Base-by-base conservation (phyloP, 2,329 filamentous ascomycete species). In the Fusarium udum region DNA sequence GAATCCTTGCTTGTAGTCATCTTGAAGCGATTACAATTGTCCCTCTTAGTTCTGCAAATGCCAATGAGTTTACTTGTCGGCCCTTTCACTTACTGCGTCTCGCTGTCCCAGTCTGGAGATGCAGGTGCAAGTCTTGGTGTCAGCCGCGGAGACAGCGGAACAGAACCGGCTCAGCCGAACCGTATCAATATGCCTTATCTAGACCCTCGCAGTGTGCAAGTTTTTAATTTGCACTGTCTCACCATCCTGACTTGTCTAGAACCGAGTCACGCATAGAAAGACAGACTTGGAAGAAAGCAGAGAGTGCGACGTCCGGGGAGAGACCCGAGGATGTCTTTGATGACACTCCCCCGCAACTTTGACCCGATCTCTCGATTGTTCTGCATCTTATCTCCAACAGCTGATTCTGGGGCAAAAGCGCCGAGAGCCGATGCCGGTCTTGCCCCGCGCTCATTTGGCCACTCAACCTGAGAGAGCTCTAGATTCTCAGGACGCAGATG, bases 1-100 rank as follows among this genome's bases (percentile, higher is more conserved):
- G 14, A 3, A 32, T 8, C 10, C 6, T 40, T 6, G 3, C 7
- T 22, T 6, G 3, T 12, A 10, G 15, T 0, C 13, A 59, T 20
- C 22, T 6, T 22, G 15, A 31, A 15, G 4, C 20, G 16, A 22
- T 22, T 13, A 7, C 39, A n/a, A n/a, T 24, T 42, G 9, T 16
- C 8, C n/a, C 1, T 24, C 15, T 43, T 24, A 12, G 15, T 18
- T 18, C 4, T 43, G 6, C 9, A 24, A 24, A 24, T 18, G 15
- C n/a, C 16, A 4, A 6, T 12, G 10, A 4, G 24, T 43, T 24
- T 31, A 6, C 26, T 9, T 7, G 14, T 48, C 12, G 10, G 42
- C 6, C 4, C n/a, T 13, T 43, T 16, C 10, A 43, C 42, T 18
- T 24, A 24, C 10, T 12, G 8, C 4, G 42, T 43, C 42, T 18